Percentiles rank a stretch among this genome's conserved stretches.
These are phyloP conservation scores for Leishmania gerbilli DNA, from an alignment of 208 protist species.

Conservation along the genomic window DNA sequence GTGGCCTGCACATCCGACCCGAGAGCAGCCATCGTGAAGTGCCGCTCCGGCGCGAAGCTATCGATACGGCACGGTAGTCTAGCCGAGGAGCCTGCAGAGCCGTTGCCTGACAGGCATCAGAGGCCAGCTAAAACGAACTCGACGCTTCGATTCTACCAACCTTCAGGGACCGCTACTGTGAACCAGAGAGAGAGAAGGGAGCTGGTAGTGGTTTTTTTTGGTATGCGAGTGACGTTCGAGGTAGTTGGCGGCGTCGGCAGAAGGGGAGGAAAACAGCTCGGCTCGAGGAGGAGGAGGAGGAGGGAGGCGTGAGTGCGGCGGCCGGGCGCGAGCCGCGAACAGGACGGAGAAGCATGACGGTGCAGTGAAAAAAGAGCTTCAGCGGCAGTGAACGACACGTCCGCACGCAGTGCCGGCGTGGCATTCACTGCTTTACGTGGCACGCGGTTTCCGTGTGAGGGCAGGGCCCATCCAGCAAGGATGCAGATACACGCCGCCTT, in stretches of 20 bases:
- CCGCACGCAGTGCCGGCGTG: background rate
- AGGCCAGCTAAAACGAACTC: background rate
- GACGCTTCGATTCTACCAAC: background rate
- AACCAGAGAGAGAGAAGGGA: background rate
- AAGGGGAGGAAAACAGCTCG: background rate
- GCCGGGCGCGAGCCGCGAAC: background rate
- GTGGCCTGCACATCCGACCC: conserved; percentile 84
- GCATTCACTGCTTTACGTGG: background rate
- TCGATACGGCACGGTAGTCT: too few relatives aligned
- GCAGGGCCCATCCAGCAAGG: background rate
- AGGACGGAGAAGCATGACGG: background rate
- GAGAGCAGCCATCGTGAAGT: conserved; percentile 64
- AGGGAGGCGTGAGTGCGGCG: background rate
- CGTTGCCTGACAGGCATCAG: background rate
- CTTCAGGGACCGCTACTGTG: background rate
- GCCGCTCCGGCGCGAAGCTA: background rate
- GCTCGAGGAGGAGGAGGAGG: background rate
- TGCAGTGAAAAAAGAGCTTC: background rate
- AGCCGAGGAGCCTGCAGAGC: background rate
- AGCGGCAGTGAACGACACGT: background rate
- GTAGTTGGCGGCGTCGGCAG: background rate
- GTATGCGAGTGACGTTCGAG: background rate
- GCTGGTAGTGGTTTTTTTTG: background rate
- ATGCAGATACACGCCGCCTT: background rate
- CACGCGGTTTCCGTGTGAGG: background rate